Evolutionary conservation across 495 filamentous ascomycete genomes (phyloP).

Genomic region (Polyplosphaeria fusca): DNA sequence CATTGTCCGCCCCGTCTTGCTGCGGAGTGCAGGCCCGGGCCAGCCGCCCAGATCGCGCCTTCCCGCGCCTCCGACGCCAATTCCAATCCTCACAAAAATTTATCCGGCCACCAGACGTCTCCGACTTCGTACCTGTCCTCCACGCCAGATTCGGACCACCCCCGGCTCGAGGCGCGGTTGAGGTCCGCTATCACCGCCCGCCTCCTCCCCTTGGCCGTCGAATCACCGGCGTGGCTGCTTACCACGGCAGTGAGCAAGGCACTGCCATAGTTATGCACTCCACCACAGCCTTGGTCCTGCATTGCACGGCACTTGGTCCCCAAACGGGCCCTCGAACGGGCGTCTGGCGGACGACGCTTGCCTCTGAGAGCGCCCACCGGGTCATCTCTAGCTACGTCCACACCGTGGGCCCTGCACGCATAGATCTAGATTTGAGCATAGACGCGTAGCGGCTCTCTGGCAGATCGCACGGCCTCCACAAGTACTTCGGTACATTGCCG

Average conservation of each 20-base stretch:
- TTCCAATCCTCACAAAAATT: conserved; percentile 16
- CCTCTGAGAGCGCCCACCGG: too few species aligned
- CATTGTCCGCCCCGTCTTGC: conserved; percentile 10
- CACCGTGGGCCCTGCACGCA: conserved; percentile 5
- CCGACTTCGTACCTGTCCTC: conserved; percentile 2
- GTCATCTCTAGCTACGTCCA: too few species aligned
- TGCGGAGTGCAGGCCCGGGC: conserved; percentile 28
- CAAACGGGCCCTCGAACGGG: conserved; percentile 5
- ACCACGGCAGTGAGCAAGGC: background rate
- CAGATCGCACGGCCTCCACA: conserved; percentile 9
- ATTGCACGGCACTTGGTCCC: conserved; percentile 10
- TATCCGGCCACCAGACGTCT: conserved; percentile 26
- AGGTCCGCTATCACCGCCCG: conserved; percentile 34
- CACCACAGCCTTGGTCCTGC: conserved; percentile 3
- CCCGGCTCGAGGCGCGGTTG: conserved; percentile 18
- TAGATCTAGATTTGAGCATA: conserved; percentile 30
- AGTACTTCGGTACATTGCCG: conserved; percentile 29
- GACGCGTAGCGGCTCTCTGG: conserved; percentile 13
- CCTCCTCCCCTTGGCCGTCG: conserved; percentile 13
- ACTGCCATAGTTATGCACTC: conserved; percentile 16
- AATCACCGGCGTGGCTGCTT: conserved; percentile 10
- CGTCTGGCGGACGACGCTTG: too few species aligned
- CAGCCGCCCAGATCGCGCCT: conserved; percentile 5
- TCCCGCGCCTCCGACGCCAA: conserved; percentile 24
- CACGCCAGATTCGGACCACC: conserved; percentile 23